Percentiles rank a stretch among this genome's conserved stretches.
phyloP scores from a whole-genome alignment of 257 asterid genomes.

The Penstemon davidsonii region DNA sequence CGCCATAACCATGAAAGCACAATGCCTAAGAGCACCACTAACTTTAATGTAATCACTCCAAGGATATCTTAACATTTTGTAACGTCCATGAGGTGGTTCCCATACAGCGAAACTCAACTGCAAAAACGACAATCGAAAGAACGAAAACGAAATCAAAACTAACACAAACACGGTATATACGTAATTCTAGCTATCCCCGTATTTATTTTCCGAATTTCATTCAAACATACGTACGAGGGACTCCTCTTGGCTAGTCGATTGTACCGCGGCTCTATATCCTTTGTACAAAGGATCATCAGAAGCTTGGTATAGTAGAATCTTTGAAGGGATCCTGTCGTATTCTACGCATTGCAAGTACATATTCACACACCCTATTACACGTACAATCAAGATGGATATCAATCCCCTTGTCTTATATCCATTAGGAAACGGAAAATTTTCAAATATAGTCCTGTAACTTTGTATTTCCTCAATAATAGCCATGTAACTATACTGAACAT shows the following conservation, averaged over 20 bases:
- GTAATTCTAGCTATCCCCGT: too few relatives aligned
- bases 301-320: conserved; percentile 82
- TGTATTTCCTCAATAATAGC: too few relatives aligned
- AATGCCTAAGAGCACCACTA: conserved; percentile 89
- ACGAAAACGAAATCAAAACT: too few relatives aligned
- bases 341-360: conserved; percentile 71
- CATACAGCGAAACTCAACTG: conserved; percentile 65
- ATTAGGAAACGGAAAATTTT: too few relatives aligned
- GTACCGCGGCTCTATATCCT: conserved; percentile 82
- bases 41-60: conserved; percentile 88
- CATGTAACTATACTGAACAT: too few relatives aligned
- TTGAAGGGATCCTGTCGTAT: conserved; percentile 80
- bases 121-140: background rate
- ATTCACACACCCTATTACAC: conserved; percentile 59
- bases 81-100: conserved; percentile 99
- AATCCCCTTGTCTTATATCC: too few relatives aligned
- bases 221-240: conserved; percentile 52
- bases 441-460: too few relatives aligned
- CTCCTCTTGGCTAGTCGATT: conserved; percentile 93
- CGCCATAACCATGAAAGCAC: conserved; percentile 98
- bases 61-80: conserved; percentile 85
- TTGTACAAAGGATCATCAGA: conserved; percentile 87
- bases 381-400: conserved; percentile 39
- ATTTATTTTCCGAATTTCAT: too few relatives aligned
- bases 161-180: too few relatives aligned